Conservation (phyloP, 495 filamentous ascomycete genomes). For the Penicillium alfredii region DNA sequence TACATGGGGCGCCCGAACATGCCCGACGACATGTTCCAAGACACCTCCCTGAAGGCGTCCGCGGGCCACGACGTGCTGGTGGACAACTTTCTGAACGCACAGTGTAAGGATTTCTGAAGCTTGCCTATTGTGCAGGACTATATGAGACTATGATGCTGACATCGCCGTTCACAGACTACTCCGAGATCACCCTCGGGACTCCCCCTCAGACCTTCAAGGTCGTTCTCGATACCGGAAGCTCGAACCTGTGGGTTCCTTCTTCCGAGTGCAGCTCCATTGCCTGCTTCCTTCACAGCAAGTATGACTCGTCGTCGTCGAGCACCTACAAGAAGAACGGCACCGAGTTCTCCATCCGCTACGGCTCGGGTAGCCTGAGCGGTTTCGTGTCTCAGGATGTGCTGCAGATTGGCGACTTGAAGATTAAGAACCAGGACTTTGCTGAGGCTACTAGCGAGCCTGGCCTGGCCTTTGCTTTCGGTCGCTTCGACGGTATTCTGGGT, state of each 20-base stretch:
- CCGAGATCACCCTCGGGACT: conserved; percentile 86
- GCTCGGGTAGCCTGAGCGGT: conserved; percentile 89
- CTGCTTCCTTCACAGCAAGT: conserved; percentile 96
- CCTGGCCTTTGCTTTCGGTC: conserved; percentile 94
- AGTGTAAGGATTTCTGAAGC: too few species aligned
- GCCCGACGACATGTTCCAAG: conserved; percentile 71
- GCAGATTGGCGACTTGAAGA: conserved; percentile 78
- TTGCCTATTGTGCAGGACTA: too few species aligned
- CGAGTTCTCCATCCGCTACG: conserved; percentile 89
- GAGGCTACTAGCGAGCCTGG: conserved; percentile 94
- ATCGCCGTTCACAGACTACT: conserved; percentile 89
- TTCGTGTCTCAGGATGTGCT: conserved; percentile 85
- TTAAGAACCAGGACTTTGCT: conserved; percentile 88
- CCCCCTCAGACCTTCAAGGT: conserved; percentile 97
- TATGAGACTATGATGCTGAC: too few species aligned
- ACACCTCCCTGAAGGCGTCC: conserved; percentile 59
- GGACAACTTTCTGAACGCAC: conserved; percentile 97
- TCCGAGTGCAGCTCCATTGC: conserved; percentile 88
- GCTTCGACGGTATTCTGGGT: conserved; percentile 96
- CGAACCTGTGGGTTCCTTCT: conserved; percentile 98
- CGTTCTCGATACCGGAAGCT: conserved; percentile 96
- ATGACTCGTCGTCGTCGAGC: conserved; percentile 82
- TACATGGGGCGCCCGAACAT: conserved; percentile 82
- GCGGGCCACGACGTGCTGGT: conserved; percentile 79
- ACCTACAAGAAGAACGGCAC: conserved; percentile 93